Evolutionary conservation across 2,329 filamentous ascomycete species (phyloP).

Genomic region (Epichloe elymi): DNA sequence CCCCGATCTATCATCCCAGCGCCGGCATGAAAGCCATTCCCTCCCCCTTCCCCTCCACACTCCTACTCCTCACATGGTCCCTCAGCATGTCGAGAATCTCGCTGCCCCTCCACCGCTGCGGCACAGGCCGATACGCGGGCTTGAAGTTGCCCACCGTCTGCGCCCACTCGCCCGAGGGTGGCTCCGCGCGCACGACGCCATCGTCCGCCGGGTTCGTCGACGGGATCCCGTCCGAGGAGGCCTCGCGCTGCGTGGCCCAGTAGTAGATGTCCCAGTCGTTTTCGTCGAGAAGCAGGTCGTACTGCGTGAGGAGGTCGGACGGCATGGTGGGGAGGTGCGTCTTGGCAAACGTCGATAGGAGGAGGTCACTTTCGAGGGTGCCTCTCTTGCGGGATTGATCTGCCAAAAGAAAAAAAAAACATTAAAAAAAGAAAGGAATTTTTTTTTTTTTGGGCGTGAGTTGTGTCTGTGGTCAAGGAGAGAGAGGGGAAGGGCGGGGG

Average conservation of each 20-base stretch:
- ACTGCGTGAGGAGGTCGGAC: conserved; percentile 60
- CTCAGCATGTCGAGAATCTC: conserved; percentile 66
- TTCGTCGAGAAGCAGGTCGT: conserved; percentile 89
- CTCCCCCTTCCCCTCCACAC: conserved; percentile 26
- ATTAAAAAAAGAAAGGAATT: too few species aligned
- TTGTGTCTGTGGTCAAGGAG: neutral
- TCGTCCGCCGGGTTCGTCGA: conserved; percentile 21
- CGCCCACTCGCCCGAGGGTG: conserved; percentile 68
- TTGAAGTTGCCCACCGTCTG: conserved; percentile 92
- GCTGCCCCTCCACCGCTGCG: conserved; percentile 70
- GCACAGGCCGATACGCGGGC: conserved; percentile 85
- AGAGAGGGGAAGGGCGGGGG: conserved; percentile 7
- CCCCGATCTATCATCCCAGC: neutral
- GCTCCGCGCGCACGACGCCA: conserved; percentile 19
- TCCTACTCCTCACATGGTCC: conserved; percentile 59
- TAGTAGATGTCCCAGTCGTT: conserved; percentile 99
- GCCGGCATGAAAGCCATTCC: conserved; percentile 48
- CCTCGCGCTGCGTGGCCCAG: conserved; percentile 82
- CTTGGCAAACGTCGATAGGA: conserved; percentile 91
- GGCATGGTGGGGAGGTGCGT: conserved; percentile 64
- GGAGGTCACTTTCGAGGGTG: conserved; percentile 87
- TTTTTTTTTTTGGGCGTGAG: neutral
- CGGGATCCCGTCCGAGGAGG: conserved; percentile 35
- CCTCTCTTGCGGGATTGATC: conserved; percentile 96
- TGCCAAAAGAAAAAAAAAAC: conserved; percentile 20